A percentile compares a stretch with the other conserved stretches of the same genome.
phyloP scores from a whole-genome alignment of 345 rosid species.

The Gossypium turneri region DNA sequence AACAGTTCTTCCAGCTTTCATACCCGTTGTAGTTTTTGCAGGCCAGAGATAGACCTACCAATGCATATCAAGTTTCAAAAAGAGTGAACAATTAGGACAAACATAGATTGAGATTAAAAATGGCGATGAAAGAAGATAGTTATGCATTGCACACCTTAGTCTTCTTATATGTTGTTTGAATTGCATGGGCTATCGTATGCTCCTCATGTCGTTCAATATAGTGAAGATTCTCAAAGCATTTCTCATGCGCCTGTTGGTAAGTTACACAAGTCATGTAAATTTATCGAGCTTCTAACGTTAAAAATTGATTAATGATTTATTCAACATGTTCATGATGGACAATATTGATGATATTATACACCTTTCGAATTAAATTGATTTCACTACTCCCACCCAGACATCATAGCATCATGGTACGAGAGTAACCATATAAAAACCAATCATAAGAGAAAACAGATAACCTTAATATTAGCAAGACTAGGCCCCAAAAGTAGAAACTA shows the following conservation, averaged over 20 bases:
- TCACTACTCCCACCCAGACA: not conserved
- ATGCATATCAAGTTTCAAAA: conserved; percentile 6
- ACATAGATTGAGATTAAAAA: conserved; percentile 1
- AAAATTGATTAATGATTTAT: conserved; percentile 6
- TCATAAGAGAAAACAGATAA: not conserved
- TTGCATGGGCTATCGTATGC: conserved; percentile 93
- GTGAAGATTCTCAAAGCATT: conserved; percentile 95
- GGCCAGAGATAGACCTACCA: conserved; percentile 91
- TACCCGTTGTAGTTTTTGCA: conserved; percentile 74
- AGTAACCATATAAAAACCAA: not conserved
- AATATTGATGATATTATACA: not conserved
- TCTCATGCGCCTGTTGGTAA: conserved; percentile 69
- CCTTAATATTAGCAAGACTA: not conserved
- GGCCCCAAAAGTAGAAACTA: not conserved
- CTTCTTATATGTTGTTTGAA: conserved; percentile 78
- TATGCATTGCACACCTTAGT: conserved; percentile 74
- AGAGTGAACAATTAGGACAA: not conserved
- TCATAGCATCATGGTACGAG: not conserved
- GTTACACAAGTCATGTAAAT: not conserved
- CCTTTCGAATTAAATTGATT: not conserved
- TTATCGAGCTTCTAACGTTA: not conserved
- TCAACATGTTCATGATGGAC: not conserved
- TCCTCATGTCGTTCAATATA: conserved; percentile 84
- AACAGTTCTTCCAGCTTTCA: conserved; percentile 91
- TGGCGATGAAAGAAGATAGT: not conserved